Percentiles rank a stretch among this genome's conserved stretches.
Conservation (phyloP, 1,139 yeast genomes). For the Tardiomyces depauwii region DNA sequence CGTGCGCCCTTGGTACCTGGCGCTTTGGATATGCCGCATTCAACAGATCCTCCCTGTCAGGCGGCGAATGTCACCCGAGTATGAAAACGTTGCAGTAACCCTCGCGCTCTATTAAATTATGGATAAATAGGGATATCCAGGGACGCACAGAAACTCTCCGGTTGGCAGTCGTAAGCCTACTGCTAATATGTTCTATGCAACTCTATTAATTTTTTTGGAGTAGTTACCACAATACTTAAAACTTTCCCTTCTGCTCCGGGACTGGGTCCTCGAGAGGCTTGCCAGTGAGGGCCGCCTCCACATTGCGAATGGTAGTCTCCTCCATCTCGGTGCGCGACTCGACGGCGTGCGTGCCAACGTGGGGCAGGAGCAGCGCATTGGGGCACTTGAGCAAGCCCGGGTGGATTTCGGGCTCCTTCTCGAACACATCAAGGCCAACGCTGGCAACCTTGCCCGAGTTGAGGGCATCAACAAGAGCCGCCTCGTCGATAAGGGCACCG, state of each 20-base stretch:
- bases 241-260: slow-evolving; percentile 20
- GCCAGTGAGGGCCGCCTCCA: slow-evolving; percentile 33
- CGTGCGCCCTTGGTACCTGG: too few relatives aligned
- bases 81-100: too few relatives aligned
- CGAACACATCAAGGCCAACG: slow-evolving; percentile 76
- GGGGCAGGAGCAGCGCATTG: slow-evolving; percentile 51
- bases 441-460: slow-evolving; percentile 53
- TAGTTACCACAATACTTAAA: neutral
- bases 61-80: too few relatives aligned
- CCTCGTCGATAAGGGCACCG: slow-evolving; percentile 63
- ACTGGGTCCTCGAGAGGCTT: slow-evolving; percentile 47
- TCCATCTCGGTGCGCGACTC: slow-evolving; percentile 52
- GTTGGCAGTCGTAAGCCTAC: too few relatives aligned
- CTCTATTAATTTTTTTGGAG: too few relatives aligned
- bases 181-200: too few relatives aligned
- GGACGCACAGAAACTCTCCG: too few relatives aligned
- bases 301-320: slow-evolving; percentile 37
- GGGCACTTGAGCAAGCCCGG: slow-evolving; percentile 24
- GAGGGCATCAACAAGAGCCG: slow-evolving; percentile 56
- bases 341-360: slow-evolving; percentile 51
- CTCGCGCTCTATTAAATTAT: too few relatives aligned
- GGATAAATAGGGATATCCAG: too few relatives aligned
- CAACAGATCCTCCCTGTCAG: too few relatives aligned
- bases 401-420: slow-evolving; percentile 50
- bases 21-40: too few relatives aligned